A percentile compares a stretch with the other conserved stretches of the same genome.
phyloP scores from a whole-genome alignment of 305 asterid species.

The Fraxinus sp. region DNA sequence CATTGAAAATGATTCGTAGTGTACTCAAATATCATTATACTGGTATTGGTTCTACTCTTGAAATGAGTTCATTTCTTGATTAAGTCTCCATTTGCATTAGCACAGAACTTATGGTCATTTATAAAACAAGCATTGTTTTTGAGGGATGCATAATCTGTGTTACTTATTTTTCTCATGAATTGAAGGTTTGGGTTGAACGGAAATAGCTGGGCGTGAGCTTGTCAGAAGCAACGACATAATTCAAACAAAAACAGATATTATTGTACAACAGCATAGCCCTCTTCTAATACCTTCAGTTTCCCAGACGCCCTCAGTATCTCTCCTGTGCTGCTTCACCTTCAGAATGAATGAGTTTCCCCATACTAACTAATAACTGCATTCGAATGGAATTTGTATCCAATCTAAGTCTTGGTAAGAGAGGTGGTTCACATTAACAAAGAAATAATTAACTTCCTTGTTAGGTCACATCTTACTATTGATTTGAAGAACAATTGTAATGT shows the following conservation, averaged over 20 bases:
- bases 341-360: neutral
- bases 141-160: neutral
- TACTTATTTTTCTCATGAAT: neutral
- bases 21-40: neutral
- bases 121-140: neutral
- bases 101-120: neutral
- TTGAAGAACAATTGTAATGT: neutral
- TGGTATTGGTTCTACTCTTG: neutral
- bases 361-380: constrained; percentile 14
- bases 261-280: neutral
- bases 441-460: neutral
- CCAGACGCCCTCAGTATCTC: neutral
- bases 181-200: neutral
- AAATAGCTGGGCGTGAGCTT: neutral
- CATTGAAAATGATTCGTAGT: neutral
- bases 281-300: constrained; percentile 17
- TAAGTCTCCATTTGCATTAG: neutral
- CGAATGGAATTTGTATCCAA: neutral
- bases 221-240: neutral
- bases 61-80: neutral
- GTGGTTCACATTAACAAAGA: neutral
- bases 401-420: neutral
- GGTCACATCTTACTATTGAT: neutral
- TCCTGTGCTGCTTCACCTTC: neutral
- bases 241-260: neutral